phyloP scores from a whole-genome alignment of 345 rosid genomes.

The Triadica sebifera region DNA sequence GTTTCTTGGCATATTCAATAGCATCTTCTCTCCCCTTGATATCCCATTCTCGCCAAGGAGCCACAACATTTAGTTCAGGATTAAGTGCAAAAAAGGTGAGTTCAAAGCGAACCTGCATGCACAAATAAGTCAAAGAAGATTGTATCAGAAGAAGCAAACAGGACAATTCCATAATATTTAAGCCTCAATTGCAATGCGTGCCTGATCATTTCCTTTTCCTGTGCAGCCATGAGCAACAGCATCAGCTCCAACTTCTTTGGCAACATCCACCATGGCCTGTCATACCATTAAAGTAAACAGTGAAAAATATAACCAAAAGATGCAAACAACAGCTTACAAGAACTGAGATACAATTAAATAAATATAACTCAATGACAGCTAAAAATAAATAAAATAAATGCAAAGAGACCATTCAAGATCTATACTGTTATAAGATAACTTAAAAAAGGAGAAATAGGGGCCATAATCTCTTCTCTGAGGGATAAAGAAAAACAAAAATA shows the following conservation, averaged over 20 bases:
- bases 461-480: too few relatives aligned
- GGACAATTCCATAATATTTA: constrained; percentile 1
- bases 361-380: neutral
- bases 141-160: constrained; percentile 7
- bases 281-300: neutral
- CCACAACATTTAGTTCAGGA: constrained; percentile 90
- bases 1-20: constrained; percentile 91
- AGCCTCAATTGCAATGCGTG: constrained; percentile 24
- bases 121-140: constrained; percentile 8
- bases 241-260: constrained; percentile 97
- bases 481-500: neutral
- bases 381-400: neutral
- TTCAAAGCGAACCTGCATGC: constrained; percentile 85
- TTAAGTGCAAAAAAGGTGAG: constrained; percentile 86
- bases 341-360: neutral
- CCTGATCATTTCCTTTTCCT: constrained; percentile 99
- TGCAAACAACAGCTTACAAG: neutral
- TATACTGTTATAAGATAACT: neutral
- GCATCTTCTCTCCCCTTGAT: constrained; percentile 95
- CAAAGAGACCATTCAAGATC: neutral
- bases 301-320: neutral
- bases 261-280: constrained; percentile 99
- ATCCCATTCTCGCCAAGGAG: constrained; percentile 99
- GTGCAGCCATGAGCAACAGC: constrained; percentile 98
- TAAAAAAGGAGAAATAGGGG: neutral